Percentiles rank a stretch among this genome's conserved stretches.
Evolutionary conservation across 73 alveolate genomes (phyloP).

Genomic region (Paramecium caudatum): DNA sequence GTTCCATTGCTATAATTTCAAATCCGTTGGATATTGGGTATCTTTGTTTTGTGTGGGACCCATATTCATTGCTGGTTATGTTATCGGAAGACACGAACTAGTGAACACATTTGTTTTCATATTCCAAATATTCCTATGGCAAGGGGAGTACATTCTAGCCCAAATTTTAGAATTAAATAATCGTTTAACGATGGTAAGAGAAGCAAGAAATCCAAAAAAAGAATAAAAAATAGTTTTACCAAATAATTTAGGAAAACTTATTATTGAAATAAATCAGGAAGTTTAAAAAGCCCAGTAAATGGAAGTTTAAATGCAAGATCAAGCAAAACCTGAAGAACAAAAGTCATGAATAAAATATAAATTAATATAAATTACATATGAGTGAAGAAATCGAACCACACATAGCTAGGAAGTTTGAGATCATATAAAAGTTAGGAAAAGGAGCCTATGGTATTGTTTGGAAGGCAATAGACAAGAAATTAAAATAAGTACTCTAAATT

Average conservation of each 20-base stretch:
- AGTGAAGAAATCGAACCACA: slow-evolving; percentile 94
- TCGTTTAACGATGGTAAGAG: too few relatives aligned
- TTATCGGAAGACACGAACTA: neutral
- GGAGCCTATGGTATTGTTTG: slow-evolving; percentile 98
- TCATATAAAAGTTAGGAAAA: slow-evolving; percentile 89
- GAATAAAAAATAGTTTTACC: too few relatives aligned
- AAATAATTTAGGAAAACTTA: too few relatives aligned
- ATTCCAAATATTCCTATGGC: slow-evolving; percentile 2
- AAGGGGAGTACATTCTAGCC: slow-evolving; percentile 32
- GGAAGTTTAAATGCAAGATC: too few relatives aligned
- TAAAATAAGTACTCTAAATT: slow-evolving; percentile 79
- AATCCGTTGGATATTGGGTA: neutral
- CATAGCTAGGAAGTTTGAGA: slow-evolving; percentile 89
- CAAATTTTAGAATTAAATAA: too few relatives aligned
- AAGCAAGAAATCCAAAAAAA: too few relatives aligned
- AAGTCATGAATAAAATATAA: too few relatives aligned
- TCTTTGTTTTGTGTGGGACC: neutral
- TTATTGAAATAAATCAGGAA: too few relatives aligned
- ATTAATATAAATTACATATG: too few relatives aligned
- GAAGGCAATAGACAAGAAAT: slow-evolving; percentile 94
- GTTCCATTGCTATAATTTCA: neutral
- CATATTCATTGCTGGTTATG: slow-evolving; percentile 3
- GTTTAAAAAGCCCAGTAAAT: too few relatives aligned
- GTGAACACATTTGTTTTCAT: slow-evolving; percentile 11
- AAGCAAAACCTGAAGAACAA: too few relatives aligned